phyloP scores from a whole-genome alignment of 768 basidiomycete genomes.

The Pleurotus cornucopiae region DNA sequence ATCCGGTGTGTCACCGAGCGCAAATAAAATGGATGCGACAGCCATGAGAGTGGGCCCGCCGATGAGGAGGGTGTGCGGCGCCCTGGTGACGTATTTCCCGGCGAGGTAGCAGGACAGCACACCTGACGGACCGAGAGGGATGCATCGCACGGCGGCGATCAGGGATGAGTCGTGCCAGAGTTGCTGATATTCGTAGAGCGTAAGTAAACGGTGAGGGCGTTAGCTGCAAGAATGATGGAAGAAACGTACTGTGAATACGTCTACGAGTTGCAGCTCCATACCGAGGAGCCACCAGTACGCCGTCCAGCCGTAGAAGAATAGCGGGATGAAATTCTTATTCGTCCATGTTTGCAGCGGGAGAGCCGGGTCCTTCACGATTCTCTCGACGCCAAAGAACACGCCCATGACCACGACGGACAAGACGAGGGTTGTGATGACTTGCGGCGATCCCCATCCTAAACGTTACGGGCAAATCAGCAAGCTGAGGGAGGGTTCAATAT shows the following conservation, averaged over 20 bases:
- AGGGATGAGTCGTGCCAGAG: constrained; percentile 28
- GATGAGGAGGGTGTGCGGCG: constrained; percentile 24
- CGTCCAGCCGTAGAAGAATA: constrained; percentile 26
- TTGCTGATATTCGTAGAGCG: too few species aligned
- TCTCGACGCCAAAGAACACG: constrained; percentile 45
- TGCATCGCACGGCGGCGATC: constrained; percentile 27
- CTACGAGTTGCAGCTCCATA: constrained; percentile 23
- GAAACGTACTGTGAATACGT: constrained; percentile 19
- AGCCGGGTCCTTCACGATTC: constrained; percentile 10
- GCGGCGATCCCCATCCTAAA: constrained; percentile 37
- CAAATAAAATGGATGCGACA: constrained; percentile 32
- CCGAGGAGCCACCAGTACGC: constrained; percentile 21
- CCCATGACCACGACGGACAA: constrained; percentile 32
- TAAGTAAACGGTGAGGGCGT: constrained; percentile 13
- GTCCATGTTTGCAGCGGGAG: constrained; percentile 34
- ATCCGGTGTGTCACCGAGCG: constrained; percentile 29
- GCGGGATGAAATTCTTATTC: constrained; percentile 33
- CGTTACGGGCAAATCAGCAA: background rate
- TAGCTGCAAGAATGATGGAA: background rate
- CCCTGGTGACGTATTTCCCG: background rate
- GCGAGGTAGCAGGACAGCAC: constrained; percentile 1
- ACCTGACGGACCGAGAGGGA: constrained; percentile 7
- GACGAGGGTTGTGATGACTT: constrained; percentile 38
- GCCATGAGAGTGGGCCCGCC: constrained; percentile 29
- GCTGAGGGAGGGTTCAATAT: background rate